phyloP scores from a whole-genome alignment of 306 rosid species.

The Glycyrrhiza uralensis region DNA sequence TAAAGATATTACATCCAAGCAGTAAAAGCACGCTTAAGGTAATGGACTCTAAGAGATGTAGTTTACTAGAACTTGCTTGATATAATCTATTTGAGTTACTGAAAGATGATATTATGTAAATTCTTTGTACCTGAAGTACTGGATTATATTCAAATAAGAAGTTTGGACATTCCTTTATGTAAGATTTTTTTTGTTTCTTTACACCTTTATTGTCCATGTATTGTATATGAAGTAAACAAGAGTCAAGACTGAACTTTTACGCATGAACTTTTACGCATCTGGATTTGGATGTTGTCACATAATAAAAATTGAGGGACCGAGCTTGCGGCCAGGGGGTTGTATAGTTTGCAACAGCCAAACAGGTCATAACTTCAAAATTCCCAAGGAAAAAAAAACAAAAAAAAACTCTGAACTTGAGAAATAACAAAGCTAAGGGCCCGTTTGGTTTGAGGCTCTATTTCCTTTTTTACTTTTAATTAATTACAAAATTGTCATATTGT shows the following conservation, averaged over 20 bases:
- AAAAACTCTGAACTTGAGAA: neutral
- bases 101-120: neutral
- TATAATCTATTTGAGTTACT: neutral
- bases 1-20: conserved; percentile 28
- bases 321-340: neutral
- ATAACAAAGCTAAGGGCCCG: neutral
- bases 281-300: neutral
- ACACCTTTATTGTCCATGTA: neutral
- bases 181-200: neutral
- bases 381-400: neutral
- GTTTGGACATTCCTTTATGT: neutral
- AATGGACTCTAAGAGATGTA: neutral
- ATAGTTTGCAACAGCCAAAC: neutral
- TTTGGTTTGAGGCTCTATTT: too few relatives aligned
- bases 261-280: neutral
- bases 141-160: conserved; percentile 2
- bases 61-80: neutral
- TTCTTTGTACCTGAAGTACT: neutral
- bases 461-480: too few relatives aligned
- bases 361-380: neutral
- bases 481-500: too few relatives aligned
- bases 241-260: neutral
- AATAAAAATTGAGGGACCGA: neutral
- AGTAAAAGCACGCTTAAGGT: neutral
- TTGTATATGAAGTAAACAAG: neutral